phyloP scores from a whole-genome alignment of 768 basidiomycete species.

The Amyloporia xantha region DNA sequence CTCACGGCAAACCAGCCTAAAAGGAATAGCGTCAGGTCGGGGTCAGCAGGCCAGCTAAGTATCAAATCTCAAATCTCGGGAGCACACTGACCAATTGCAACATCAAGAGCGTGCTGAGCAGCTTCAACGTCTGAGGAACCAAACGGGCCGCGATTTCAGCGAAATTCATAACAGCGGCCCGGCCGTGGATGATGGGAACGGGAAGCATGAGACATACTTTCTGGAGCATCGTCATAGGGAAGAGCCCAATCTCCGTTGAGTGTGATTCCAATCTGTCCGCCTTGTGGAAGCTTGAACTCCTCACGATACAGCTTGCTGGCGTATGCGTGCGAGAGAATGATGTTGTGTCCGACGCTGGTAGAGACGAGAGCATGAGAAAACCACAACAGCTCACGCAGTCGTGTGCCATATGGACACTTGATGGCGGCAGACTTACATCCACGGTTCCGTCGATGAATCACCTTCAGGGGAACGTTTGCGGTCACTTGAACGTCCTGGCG shows the following conservation, averaged over 20 bases:
- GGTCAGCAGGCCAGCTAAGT: neutral
- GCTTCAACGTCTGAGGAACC: slow-evolving; percentile 49
- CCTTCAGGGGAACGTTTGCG: slow-evolving; percentile 52
- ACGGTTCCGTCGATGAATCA: slow-evolving; percentile 60
- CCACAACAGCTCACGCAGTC: too few relatives aligned
- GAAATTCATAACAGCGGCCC: neutral
- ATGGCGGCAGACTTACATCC: slow-evolving; percentile 44
- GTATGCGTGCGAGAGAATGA: slow-evolving; percentile 65
- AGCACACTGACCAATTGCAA: slow-evolving; percentile 53
- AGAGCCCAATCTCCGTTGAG: slow-evolving; percentile 72
- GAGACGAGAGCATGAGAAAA: slow-evolving; percentile 1
- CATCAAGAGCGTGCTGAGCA: slow-evolving; percentile 66
- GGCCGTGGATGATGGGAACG: neutral
- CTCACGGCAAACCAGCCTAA: slow-evolving; percentile 52
- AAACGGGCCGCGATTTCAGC: slow-evolving; percentile 1
- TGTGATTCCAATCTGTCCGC: slow-evolving; percentile 72
- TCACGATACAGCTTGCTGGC: slow-evolving; percentile 63
- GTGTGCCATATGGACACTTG: too few relatives aligned
- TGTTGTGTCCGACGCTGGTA: slow-evolving; percentile 54
- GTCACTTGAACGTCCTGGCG: slow-evolving; percentile 64
- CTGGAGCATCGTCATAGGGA: slow-evolving; percentile 61
- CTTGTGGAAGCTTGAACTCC: slow-evolving; percentile 54
- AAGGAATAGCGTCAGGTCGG: neutral
- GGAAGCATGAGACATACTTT: slow-evolving; percentile 40
- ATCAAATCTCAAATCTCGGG: slow-evolving; percentile 1